Conservation (phyloP, 192 early-diverging fungal genomes). For the Mortierella claussenii region DNA sequence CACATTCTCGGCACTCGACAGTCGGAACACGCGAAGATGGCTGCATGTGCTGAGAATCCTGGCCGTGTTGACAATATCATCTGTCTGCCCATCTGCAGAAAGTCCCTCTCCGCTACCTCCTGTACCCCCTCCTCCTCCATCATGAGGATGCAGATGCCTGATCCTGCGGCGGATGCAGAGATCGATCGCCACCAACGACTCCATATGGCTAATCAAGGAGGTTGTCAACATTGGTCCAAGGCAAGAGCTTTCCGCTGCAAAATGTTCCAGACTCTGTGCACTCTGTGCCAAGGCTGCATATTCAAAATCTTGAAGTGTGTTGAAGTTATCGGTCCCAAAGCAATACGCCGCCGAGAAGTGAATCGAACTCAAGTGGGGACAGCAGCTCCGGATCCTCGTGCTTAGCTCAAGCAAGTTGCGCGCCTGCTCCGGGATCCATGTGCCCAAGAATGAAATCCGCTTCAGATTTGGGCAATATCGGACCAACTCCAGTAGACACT, state of each 20-base stretch:
- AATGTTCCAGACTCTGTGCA: conserved; percentile 4
- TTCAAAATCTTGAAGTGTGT: conserved; percentile 29
- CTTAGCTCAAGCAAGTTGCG: conserved; percentile 19
- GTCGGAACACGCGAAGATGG: conserved; percentile 24
- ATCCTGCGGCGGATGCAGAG: conserved; percentile 15
- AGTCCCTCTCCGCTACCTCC: not conserved
- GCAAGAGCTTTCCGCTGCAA: conserved; percentile 15
- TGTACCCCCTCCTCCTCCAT: conserved; percentile 11
- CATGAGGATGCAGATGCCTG: conserved; percentile 14
- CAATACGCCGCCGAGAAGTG: conserved; percentile 20
- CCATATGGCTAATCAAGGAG: conserved; percentile 22
- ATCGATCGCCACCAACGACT: conserved; percentile 18
- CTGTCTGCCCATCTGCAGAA: not conserved
- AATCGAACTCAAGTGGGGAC: conserved; percentile 24
- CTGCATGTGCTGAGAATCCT: conserved; percentile 23
- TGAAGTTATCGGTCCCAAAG: conserved; percentile 17
- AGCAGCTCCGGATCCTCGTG: conserved; percentile 7
- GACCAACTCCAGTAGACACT: conserved; percentile 13
- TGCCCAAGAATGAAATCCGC: conserved; percentile 31
- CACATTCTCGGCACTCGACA: conserved; percentile 22
- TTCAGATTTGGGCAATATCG: conserved; percentile 21
- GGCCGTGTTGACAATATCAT: conserved; percentile 15
- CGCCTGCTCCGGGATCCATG: conserved; percentile 22
- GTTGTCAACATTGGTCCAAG: conserved; percentile 23
- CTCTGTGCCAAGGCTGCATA: conserved; percentile 24